Evolutionary conservation across 257 asterid genomes (phyloP), one percentile per base, ranked within the genome.

Genomic region (Scutellaria barbata): DNA sequence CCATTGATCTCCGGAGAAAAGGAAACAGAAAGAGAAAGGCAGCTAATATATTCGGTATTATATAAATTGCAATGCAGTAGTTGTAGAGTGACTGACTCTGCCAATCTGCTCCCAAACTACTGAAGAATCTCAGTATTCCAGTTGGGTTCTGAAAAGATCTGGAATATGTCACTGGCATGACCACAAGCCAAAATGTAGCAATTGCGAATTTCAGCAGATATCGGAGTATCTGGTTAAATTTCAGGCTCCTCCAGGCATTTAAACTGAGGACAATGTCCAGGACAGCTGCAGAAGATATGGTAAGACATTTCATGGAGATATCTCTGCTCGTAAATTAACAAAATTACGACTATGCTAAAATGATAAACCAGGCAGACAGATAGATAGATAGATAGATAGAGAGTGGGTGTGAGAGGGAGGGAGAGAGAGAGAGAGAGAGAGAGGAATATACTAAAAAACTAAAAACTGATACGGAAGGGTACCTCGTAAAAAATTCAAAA

Each of bases 221-320:
- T 18, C 98, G 99, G 50, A 95, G 78, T 76, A 90, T 87, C 83
- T 95, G 99, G 66, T 80, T 81, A 70, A 71, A 77, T 81, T 88
- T 95, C 84, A 92, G 81, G 92, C 86, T 87, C 82, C 86, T 87
- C 99, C 99, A 95, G 25, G 99, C 99, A 39, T 68, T 72, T 71
- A 88, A 73, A 76, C 85, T 88, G 50, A 95, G 95, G 77, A 82
- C 58, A 69, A 95, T 81, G 79, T 95, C 99, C 76, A 95, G 82
- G 80, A 69, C 64, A 76, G 99, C 99, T 94, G 95, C 88, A 86
- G 70, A 54, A 81, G 6, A 66, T 66, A 79, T 56, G 30, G 63
- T 39, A 42, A 42, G 60, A 74, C 35, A 30, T 30, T 4, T 30
- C 35, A 30, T 30, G 35, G 35, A 30, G 35, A 30, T n/a, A n/a